phyloP scores from a whole-genome alignment of 31 red algal genomes.

The Odonthalia washingtoniensis region DNA sequence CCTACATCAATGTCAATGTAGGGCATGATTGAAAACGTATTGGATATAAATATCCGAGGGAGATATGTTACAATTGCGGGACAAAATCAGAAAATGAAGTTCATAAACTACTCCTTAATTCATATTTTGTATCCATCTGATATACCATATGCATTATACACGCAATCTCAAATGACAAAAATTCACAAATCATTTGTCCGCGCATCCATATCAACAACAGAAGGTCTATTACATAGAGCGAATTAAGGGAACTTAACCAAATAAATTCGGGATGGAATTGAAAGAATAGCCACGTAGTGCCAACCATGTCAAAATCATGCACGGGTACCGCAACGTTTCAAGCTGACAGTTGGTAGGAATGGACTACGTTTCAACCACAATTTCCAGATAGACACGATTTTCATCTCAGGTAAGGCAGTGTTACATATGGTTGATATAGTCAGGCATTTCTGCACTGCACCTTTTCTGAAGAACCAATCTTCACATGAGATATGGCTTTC shows the following conservation, averaged over 20 bases:
- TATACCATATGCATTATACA: constrained; percentile 11
- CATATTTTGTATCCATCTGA: neutral
- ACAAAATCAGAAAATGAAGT: neutral
- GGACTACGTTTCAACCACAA: constrained; percentile 37
- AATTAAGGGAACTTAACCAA: neutral
- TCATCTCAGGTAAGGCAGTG: constrained; percentile 31
- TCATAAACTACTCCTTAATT: constrained; percentile 9
- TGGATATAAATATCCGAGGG: neutral
- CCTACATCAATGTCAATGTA: neutral
- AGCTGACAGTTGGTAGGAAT: constrained; percentile 20
- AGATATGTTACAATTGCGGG: neutral
- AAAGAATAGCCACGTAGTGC: neutral
- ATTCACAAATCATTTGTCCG: constrained; percentile 17
- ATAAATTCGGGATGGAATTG: neutral
- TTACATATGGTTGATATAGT: constrained; percentile 39
- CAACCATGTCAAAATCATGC: neutral
- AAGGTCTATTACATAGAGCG: neutral
- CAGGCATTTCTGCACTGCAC: constrained; percentile 26
- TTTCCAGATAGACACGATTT: constrained; percentile 36
- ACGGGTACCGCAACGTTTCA: neutral
- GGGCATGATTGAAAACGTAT: neutral
- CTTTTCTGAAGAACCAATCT: constrained; percentile 24
- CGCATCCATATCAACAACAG: neutral
- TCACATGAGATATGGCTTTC: constrained; percentile 24
- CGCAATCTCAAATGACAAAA: neutral